Base-by-base conservation (phyloP, 1,139 yeast genomes). In the Saccharomyces hybrid region DNA sequence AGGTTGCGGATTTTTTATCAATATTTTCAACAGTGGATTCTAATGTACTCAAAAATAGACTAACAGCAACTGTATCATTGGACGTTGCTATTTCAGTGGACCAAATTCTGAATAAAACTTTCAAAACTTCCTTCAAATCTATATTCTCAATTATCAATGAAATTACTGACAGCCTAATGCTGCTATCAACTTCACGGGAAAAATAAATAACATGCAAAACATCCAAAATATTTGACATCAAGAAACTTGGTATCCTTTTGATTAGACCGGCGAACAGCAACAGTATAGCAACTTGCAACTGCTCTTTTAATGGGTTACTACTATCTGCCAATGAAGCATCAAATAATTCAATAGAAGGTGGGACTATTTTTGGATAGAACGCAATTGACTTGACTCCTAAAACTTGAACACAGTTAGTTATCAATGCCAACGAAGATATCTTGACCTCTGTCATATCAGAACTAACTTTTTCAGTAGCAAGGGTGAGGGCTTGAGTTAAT, bases 371-470 rank as follows among this genome's bases (percentile, higher is more conserved):
- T 32, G 96, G 88, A 76, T 89, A 88, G 65, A 78, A 81, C 6
- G 96, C 95, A 69, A 93, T 86, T 57, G 86, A 78, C 65, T 89
- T 87, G 28, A 95, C 93, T 50, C 99, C 99, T 52, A 91, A 72
- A 16, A 82, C 79, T 54, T 83, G 81, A 53, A 88, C 79, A 55
- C 88, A 73, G 58, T 84, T 83, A 53, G 88, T 82, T 58, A 88
- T 79, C 56, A 86, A 84, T 63, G 85, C 81, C 56, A 90, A 76
- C 1, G 97, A 81, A 1, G 96, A 81, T 50, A 93, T 80, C 47
- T 84, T 76, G n/a, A 87, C 73, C 63, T 87, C 95, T 41, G 70
- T 70, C 50, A 76, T 75, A 57, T 75, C 78, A 60, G 79, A 73
- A 48, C 85, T 72, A 26, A 77, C 70, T 1, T 74, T 74, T 6